A percentile compares a stretch with the other conserved stretches of the same genome.
Evolutionary conservation across 768 basidiomycete genomes (phyloP).

Genomic region (Serendipita sp.): DNA sequence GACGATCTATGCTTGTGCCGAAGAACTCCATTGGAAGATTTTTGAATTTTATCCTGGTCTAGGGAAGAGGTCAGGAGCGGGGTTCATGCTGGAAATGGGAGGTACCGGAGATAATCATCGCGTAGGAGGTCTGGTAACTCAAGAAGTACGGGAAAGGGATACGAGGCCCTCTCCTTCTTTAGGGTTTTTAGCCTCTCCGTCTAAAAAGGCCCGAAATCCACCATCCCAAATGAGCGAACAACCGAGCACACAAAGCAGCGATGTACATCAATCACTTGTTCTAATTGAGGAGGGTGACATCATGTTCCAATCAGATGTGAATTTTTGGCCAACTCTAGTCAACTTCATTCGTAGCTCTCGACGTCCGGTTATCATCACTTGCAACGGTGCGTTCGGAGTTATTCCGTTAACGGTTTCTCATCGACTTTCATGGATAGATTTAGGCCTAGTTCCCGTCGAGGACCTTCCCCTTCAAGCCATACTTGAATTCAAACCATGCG

Average conservation of each 20-base stretch:
- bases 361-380: slow-evolving; percentile 85
- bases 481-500: slow-evolving; percentile 48
- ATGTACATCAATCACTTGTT: slow-evolving; percentile 68
- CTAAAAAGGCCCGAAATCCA: neutral
- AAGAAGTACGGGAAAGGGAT: neutral
- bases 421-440: slow-evolving; percentile 31
- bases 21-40: slow-evolving; percentile 87
- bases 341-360: slow-evolving; percentile 68
- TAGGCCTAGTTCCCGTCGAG: slow-evolving; percentile 46
- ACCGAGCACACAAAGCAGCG: slow-evolving; percentile 7
- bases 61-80: slow-evolving; percentile 70
- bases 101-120: slow-evolving; percentile 90
- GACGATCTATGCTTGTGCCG: slow-evolving; percentile 82
- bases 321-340: slow-evolving; percentile 73
- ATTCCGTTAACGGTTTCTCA: neutral
- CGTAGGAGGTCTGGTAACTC: slow-evolving; percentile 27
- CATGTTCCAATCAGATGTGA: slow-evolving; percentile 68
- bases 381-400: slow-evolving; percentile 53
- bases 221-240: neutral
- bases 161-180: slow-evolving; percentile 9
- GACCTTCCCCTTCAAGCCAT: slow-evolving; percentile 66
- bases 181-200: neutral
- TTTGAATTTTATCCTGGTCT: slow-evolving; percentile 95
- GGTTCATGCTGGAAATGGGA: slow-evolving; percentile 65
- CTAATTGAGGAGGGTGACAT: slow-evolving; percentile 93